phyloP scores from a whole-genome alignment of 1,284 basidiomycete species.

The Rhodotorula sp. region DNA sequence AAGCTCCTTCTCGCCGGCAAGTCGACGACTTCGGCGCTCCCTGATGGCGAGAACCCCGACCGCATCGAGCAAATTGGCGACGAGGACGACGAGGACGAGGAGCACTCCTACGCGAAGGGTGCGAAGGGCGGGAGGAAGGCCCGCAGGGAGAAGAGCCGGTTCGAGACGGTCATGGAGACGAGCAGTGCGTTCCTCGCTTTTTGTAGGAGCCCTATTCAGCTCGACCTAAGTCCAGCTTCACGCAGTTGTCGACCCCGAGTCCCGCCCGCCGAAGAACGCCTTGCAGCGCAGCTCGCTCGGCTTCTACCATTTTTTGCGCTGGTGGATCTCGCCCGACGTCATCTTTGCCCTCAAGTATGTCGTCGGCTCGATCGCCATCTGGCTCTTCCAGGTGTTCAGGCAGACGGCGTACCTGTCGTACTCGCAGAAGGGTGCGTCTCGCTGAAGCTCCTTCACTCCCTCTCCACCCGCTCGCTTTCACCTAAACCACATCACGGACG shows the following conservation, averaged over 20 bases:
- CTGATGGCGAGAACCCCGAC: slow-evolving; percentile 45
- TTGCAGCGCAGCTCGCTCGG: slow-evolving; percentile 54
- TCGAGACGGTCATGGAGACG: neutral
- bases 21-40: slow-evolving; percentile 28
- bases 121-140: neutral
- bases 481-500: neutral
- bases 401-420: slow-evolving; percentile 56
- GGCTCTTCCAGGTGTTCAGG: slow-evolving; percentile 60
- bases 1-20: slow-evolving; percentile 46
- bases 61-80: slow-evolving; percentile 24
- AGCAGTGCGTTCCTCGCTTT: neutral
- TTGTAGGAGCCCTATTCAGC: accelerated
- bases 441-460: too few species aligned
- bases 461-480: too few species aligned
- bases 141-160: neutral
- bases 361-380: slow-evolving; percentile 60
- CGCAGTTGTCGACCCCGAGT: slow-evolving; percentile 58
- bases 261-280: slow-evolving; percentile 56
- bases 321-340: slow-evolving; percentile 57
- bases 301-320: slow-evolving; percentile 54
- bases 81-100: slow-evolving; percentile 6
- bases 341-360: slow-evolving; percentile 63
- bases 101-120: neutral
- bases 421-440: slow-evolving; percentile 55
- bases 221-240: neutral